These are phyloP conservation scores for Singerocomus rubriflavus DNA, from an alignment of 1,284 basidiomycete genomes.

Conservation along the genomic window DNA sequence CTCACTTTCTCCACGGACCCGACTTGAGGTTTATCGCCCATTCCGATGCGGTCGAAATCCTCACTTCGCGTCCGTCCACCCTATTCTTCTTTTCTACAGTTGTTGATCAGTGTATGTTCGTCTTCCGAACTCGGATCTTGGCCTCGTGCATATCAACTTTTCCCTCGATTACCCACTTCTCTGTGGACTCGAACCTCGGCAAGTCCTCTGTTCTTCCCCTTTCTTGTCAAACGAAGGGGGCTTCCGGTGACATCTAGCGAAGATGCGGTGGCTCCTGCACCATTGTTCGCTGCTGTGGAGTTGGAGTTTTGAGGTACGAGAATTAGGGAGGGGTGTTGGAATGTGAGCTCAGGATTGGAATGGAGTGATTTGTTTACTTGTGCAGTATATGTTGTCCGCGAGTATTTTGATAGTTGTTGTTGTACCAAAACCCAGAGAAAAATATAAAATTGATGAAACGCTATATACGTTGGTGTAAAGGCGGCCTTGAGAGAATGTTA, in stretches of 20 bases:
- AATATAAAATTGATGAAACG: slow-evolving; percentile 10
- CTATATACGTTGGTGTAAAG: no score
- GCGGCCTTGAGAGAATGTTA: no score
- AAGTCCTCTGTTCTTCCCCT: not conserved
- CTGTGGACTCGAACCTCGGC: not conserved
- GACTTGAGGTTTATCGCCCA: slow-evolving; percentile 12
- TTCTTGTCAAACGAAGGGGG: not conserved
- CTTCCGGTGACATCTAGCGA: not conserved
- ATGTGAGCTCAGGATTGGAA: slow-evolving; percentile 16
- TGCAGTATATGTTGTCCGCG: slow-evolving; percentile 7
- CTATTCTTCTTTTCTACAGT: not conserved
- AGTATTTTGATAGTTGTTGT: slow-evolving; percentile 10
- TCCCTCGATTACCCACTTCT: not conserved
- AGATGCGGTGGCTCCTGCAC: not conserved
- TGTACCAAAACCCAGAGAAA: slow-evolving; percentile 18
- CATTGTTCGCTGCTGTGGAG: no score
- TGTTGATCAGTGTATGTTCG: slow-evolving; percentile 11
- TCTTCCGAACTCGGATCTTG: slow-evolving; percentile 13
- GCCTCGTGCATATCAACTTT: slow-evolving; percentile 8
- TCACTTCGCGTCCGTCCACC: slow-evolving; percentile 6
- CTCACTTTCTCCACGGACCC: slow-evolving; percentile 7
- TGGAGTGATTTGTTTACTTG: slow-evolving; percentile 9
- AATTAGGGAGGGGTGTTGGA: not conserved
- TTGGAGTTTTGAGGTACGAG: not conserved
- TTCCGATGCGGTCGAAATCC: slow-evolving; percentile 11